Evolutionary conservation across 2,329 filamentous ascomycete species (phyloP), one percentile per base, ranked within the genome.

Genomic region (Arachnomyces sp.): DNA sequence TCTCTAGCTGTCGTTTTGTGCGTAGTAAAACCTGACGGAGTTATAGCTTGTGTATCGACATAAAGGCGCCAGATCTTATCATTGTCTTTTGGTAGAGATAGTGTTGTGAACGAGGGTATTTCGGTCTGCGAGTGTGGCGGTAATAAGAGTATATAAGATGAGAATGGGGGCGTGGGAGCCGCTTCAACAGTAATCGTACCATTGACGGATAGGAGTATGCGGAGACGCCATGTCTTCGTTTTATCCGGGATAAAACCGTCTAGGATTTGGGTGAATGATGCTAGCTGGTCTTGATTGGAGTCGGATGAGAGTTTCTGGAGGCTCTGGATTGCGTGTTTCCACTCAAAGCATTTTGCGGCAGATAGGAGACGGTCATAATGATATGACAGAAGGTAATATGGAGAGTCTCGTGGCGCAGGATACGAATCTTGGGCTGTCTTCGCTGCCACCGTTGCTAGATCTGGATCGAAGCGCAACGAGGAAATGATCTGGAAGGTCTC

Each of bases 1-100:
- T 69, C 66, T 11, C 90, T 78, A 35, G 73, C 68, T 0, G 85
- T 92, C 0, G 90, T 96, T 62, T 98, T 96, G 67, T 84, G 85
- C 43, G 82, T 80, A 0, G 89, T 95, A 55, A 82, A 84, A n/a
- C 78, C 73, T 0, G 72, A 72, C 0, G 72, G 67, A 0, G 57
- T 52, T 0, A 73, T 83, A 3, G 66, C 53, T 18, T 63, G 43
- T 0, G 65, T 63, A 57, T 83, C 80, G 9, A 82, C 53, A 11
- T 66, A 60, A 12, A 82, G 52, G n/a, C 48, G 54, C 71, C 73
- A 80, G 39, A 58, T 43, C 11, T 40, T 31, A 34, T 37, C 35
- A 12, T 40, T 9, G 45, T 35, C 15, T 41, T 34, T 6, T 35
- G 12, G 25, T 43, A 25, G 4, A 17, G 28, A 31, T 38, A 33